Evolutionary conservation across 768 basidiomycete genomes (phyloP), one percentile per base, ranked within the genome.

Genomic region (Paxillus involutus): DNA sequence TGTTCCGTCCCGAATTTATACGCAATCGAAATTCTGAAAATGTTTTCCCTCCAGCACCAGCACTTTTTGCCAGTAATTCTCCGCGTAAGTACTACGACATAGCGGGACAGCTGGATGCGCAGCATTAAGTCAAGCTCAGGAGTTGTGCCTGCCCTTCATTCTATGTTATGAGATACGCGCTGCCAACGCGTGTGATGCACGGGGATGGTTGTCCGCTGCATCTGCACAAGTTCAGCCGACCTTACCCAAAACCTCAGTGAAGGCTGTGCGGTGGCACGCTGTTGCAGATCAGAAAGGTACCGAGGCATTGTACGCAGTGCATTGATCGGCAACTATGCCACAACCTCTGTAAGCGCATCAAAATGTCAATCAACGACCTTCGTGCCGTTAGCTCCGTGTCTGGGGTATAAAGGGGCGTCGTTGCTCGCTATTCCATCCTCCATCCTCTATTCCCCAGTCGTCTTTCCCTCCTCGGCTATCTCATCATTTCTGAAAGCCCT

Each of bases 361-460:
- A 44, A 29, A 21, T 24, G 19, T 40, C 39, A 17, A 40, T 40
- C 17, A 40, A 17, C 35, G 35, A 40, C 6, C n/a, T n/a, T 17
- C 10, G 7, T 17, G 16, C 39, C 39, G 5, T n/a, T 16, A 29
- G 21, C 24, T 29, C 43, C 43, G 19, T 11, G 11, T 16, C 11
- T 41, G 40, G 32, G 32, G 29, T 44, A 63, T 52, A 56, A 41
- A 64, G 55, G 19, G 33, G 4, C 11, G 11, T 35, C 3, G 19
- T 39, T n/a, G 29, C 17, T 26, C 45, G 29, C 17, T 41, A 32
- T 46, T 41, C 24, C 19, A 30, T 47, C n/a, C n/a, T n/a, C n/a
- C n/a, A n/a, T 21, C 21, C 21, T 21, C 21, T n/a, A 21, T 21
- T n/a, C 5, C 21, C 32, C 44, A 30, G 30, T 26, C 29, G 6